Evolutionary conservation across 2,329 filamentous ascomycete species (phyloP).

Genomic region (Mycosphaerella sp.): DNA sequence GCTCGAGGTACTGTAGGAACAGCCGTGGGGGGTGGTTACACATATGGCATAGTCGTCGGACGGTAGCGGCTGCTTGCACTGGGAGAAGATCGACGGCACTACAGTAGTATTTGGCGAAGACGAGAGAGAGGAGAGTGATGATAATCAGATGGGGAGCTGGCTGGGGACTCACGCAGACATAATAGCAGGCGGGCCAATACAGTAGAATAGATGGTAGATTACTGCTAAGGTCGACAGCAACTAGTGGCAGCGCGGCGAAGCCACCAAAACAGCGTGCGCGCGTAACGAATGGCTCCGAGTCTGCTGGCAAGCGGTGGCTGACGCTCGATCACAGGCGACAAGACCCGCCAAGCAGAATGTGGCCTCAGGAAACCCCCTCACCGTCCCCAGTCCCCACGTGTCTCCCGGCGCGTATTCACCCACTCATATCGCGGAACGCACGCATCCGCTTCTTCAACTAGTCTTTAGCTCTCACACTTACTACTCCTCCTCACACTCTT

Average conservation of each 20-base stretch:
- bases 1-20: constrained; percentile 4
- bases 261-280: constrained; percentile 13
- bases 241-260: constrained; percentile 4
- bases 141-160: too few relatives aligned
- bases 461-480: constrained; percentile 4
- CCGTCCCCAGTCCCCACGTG: constrained; percentile 3
- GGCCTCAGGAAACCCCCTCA: background rate
- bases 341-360: constrained; percentile 12
- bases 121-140: constrained; percentile 8
- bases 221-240: too few relatives aligned
- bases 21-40: constrained; percentile 16
- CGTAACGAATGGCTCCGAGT: constrained; percentile 25
- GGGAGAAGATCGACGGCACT: constrained; percentile 19
- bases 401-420: constrained; percentile 7
- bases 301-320: constrained; percentile 15
- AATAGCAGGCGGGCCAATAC: constrained; percentile 14
- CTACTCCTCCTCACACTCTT: constrained; percentile 8
- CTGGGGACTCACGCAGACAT: constrained; percentile 15
- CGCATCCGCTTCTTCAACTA: background rate
- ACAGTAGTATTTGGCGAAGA: background rate
- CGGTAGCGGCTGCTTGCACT: constrained; percentile 11
- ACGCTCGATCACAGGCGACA: constrained; percentile 7
- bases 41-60: constrained; percentile 8
- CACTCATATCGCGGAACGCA: constrained; percentile 5
- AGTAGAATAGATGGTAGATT: too few relatives aligned